Evolutionary conservation across 1,139 yeast genomes (phyloP), one percentile per base, ranked within the genome.

Genomic region (Candida sanyaensis): DNA sequence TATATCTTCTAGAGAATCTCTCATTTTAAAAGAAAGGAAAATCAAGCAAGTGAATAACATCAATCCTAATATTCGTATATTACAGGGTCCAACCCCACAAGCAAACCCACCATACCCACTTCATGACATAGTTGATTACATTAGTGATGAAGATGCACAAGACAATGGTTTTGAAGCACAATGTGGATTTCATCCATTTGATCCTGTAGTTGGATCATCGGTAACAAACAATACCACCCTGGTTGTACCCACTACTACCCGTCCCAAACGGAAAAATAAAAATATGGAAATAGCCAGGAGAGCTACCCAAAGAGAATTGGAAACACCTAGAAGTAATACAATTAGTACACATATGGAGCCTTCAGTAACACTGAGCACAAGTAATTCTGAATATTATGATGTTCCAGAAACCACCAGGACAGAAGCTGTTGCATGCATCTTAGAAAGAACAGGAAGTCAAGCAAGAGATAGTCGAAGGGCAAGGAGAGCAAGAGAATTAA

Each of bases 351-450:
- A 7, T 36, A 36, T 29, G 34, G 41, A 37, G 27, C 32, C 41
- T 12, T 37, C 41, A 24, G 17, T 9, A 13, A 27, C 41, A 8
- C 41, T 27, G 32, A 37, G 6, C 28, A 26, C 28, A 26, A 8
- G 9, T 5, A 26, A 26, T 26, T 26, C 21, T n/a, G 40, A 13
- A 4, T 27, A 37, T 26, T 17, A 27, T 13, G 31, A 37, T 37
- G 41, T 23, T 5, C 32, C 32, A 12, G 31, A 23, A 31, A 13
- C 48, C 7, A 37, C 43, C 6, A 31, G 43, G 38, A 34, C 44
- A 9, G 49, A 51, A 37, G 52, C 49, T 7, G 49, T 47, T 4
- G 52, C 54, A 5, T 44, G 52, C 28, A 52, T 49, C n/a, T 49
- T 52, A 33, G 54, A 52, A 38, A 31, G 53, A 33, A 46, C 53